Evolutionary conservation across 352 stramenopile genomes (phyloP).

Genomic region (Phytophthora kernoviae): DNA sequence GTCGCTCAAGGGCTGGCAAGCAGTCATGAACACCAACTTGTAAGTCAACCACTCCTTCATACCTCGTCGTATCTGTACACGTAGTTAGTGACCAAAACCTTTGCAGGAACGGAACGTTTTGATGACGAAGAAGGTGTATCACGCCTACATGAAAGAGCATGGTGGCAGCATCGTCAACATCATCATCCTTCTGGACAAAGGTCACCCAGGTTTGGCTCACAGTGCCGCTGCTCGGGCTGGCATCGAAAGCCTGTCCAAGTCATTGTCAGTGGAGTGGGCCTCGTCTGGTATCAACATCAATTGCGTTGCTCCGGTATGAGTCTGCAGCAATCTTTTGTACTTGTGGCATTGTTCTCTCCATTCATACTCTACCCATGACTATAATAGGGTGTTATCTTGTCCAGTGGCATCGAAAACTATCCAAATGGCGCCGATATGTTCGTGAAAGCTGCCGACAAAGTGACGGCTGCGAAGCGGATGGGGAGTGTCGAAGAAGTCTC

Average conservation of each 20-base stretch:
- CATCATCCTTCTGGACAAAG: slow-evolving; percentile 93
- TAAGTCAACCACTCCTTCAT: slow-evolving; percentile 17
- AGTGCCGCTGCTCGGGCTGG: slow-evolving; percentile 83
- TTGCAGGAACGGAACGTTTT: slow-evolving; percentile 80
- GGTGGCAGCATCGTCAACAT: slow-evolving; percentile 96
- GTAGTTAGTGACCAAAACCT: neutral
- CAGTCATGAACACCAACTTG: slow-evolving; percentile 93
- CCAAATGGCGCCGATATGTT: slow-evolving; percentile 80
- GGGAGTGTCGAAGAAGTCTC: slow-evolving; percentile 92
- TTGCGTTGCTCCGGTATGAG: slow-evolving; percentile 81
- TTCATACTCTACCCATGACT: neutral
- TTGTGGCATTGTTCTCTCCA: neutral
- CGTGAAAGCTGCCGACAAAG: slow-evolving; percentile 67
- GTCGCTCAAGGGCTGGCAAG: slow-evolving; percentile 87
- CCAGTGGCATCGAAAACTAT: slow-evolving; percentile 86
- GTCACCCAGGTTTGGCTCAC: slow-evolving; percentile 89
- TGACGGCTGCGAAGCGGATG: slow-evolving; percentile 84
- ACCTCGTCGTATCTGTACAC: no score
- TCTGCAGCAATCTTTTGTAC: neutral
- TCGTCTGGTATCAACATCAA: slow-evolving; percentile 91
- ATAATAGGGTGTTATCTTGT: slow-evolving; percentile 60
- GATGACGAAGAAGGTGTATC: slow-evolving; percentile 91
- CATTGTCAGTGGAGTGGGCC: slow-evolving; percentile 93
- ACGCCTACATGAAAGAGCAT: slow-evolving; percentile 93
- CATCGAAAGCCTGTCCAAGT: slow-evolving; percentile 93